Conservation (phyloP, 2,329 filamentous ascomycete genomes). For the Aspergillus pseudoviridinutans region DNA sequence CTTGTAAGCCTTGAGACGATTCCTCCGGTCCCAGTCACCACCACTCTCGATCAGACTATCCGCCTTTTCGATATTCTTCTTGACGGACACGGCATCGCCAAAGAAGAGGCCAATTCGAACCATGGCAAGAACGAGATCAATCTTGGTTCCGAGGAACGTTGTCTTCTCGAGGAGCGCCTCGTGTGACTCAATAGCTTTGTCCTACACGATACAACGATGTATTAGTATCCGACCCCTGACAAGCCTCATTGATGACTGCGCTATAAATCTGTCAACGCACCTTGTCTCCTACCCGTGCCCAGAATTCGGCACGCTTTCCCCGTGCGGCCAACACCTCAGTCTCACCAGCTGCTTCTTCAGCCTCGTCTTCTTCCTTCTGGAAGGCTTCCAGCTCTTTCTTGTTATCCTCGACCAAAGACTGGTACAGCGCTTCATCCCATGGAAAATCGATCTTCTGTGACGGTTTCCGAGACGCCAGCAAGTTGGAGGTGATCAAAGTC, state of each 20-base stretch:
- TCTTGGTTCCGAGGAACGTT: constrained; percentile 93
- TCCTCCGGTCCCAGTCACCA: constrained; percentile 97
- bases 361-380: constrained; percentile 88
- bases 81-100: constrained; percentile 84
- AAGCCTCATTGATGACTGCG: background rate
- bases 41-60: constrained; percentile 88
- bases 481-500: constrained; percentile 60
- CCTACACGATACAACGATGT: constrained; percentile 49
- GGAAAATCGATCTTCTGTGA: constrained; percentile 65
- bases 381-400: constrained; percentile 70
- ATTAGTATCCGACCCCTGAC: constrained; percentile 1
- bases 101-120: constrained; percentile 96
- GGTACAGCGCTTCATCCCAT: constrained; percentile 89
- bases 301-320: constrained; percentile 94
- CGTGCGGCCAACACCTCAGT: constrained; percentile 89
- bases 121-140: constrained; percentile 93
- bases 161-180: constrained; percentile 96
- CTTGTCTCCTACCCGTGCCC: constrained; percentile 94
- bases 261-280: constrained; percentile 42
- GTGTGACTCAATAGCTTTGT: constrained; percentile 88
- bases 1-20: constrained; percentile 97
- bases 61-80: constrained; percentile 89
- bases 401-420: constrained; percentile 70
- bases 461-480: constrained; percentile 69
- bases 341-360: constrained; percentile 91